Percentiles rank a stretch among this genome's conserved stretches.
Conservation (phyloP, 495 filamentous ascomycete species). For the Friedmanniomyces endolithicus region DNA sequence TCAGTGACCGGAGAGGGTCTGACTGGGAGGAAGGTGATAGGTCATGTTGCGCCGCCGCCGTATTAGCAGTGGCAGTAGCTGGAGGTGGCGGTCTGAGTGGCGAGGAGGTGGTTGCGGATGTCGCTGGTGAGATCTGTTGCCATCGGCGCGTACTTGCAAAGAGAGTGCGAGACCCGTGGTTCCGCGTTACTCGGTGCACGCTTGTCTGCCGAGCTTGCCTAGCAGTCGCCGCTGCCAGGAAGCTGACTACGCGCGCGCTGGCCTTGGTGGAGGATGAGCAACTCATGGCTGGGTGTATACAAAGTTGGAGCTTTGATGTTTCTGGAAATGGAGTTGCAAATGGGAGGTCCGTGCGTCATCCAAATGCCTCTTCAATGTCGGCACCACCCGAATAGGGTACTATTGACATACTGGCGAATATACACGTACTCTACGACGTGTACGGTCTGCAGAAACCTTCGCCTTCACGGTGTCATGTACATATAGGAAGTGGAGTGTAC, state of each 20-base stretch:
- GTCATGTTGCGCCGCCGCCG: slow-evolving; percentile 2
- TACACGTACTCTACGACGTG: too few relatives aligned
- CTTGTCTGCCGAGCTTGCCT: background rate
- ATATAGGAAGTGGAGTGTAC: background rate
- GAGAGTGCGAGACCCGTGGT: background rate
- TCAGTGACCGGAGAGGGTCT: slow-evolving; percentile 31
- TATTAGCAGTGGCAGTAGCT: background rate
- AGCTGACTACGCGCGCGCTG: slow-evolving; percentile 4
- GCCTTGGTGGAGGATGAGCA: background rate
- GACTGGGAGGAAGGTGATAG: background rate
- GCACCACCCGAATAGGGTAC: too few relatives aligned
- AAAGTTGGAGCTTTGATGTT: background rate
- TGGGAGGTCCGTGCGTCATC: background rate
- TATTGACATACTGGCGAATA: too few relatives aligned
- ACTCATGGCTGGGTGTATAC: background rate
- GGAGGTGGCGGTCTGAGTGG: background rate
- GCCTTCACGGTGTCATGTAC: background rate
- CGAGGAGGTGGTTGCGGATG: background rate
- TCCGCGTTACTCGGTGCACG: background rate
- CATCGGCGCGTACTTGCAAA: background rate
- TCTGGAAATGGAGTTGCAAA: background rate
- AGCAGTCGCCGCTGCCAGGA: background rate
- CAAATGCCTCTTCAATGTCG: too few relatives aligned
- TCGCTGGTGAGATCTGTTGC: slow-evolving; percentile 1
- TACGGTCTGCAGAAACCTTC: too few relatives aligned